Conservation (phyloP, 2,329 filamentous ascomycete species). For the Talaromyces marneffei region DNA sequence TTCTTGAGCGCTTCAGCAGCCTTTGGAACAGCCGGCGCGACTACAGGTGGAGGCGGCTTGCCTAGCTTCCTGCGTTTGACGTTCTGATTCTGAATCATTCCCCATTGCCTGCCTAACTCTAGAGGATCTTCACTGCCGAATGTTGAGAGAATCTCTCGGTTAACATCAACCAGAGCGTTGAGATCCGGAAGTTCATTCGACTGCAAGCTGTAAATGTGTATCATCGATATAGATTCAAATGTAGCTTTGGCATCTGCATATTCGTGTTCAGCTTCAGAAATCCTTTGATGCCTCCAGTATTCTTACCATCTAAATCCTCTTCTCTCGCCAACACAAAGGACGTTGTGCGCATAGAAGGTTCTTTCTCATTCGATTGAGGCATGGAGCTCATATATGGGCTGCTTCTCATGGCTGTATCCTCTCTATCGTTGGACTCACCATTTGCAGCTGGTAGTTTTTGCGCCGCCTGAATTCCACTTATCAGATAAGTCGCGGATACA, state of each 20-base stretch:
- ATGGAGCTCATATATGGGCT: conserved; percentile 64
- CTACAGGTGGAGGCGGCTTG: conserved; percentile 30
- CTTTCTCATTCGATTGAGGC: conserved; percentile 46
- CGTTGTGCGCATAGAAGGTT: conserved; percentile 48
- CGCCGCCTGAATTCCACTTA: conserved; percentile 62
- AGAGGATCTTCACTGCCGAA: conserved; percentile 55
- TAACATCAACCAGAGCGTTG: conserved; percentile 64
- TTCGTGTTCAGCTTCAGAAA: neutral
- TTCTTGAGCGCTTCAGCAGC: conserved; percentile 38
- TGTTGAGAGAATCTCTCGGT: conserved; percentile 55
- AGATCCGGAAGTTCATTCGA: conserved; percentile 65
- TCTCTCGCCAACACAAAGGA: conserved; percentile 65
- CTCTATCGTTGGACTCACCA: conserved; percentile 48
- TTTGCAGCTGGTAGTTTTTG: conserved; percentile 32
- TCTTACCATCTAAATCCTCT: conserved; percentile 65
- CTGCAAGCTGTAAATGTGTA: conserved; percentile 84
- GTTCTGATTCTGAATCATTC: conserved; percentile 67
- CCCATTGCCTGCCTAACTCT: conserved; percentile 57
- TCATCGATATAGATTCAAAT: conserved; percentile 67
- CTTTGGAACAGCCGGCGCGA: conserved; percentile 4
- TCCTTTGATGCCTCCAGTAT: neutral
- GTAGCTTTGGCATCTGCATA: conserved; percentile 56
- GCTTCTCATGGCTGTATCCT: conserved; percentile 58
- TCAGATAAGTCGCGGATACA: conserved; percentile 86
- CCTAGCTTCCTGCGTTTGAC: conserved; percentile 51